phyloP scores from a whole-genome alignment of 176 grass and related monocot species.

The Coix lacrymajobi region DNA sequence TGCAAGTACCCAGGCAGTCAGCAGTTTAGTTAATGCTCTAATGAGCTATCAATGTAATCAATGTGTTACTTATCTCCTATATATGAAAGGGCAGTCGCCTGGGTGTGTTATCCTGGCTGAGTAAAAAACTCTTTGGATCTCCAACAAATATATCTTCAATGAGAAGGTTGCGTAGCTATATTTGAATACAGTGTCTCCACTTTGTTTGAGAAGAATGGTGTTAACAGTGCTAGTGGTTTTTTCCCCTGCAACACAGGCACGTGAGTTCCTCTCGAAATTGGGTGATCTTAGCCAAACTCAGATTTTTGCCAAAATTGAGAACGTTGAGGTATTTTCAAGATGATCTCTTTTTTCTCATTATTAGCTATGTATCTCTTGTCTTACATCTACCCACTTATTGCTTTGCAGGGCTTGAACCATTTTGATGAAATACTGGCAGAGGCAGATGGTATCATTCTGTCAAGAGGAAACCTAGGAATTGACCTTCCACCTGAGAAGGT shows the following conservation, averaged over 20 bases:
- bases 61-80: no score
- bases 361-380: not conserved
- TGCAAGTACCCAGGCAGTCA: no score
- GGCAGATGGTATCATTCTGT: conserved; percentile 97
- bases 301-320: conserved; percentile 99
- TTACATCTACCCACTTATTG: conserved; percentile 11
- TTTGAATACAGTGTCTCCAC: not conserved
- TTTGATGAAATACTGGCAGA: conserved; percentile 95
- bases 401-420: conserved; percentile 84
- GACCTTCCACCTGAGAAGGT: conserved; percentile 99
- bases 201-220: conserved; percentile 3
- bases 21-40: no score
- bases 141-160: not conserved
- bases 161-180: not conserved
- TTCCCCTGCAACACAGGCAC: conserved; percentile 47
- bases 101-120: no score
- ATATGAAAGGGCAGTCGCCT: no score
- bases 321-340: conserved; percentile 68
- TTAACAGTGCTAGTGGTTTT: not conserved
- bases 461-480: conserved; percentile 92
- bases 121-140: no score
- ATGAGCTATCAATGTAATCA: no score
- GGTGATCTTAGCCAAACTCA: conserved; percentile 93
- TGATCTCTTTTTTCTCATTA: not conserved
- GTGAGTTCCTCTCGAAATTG: conserved; percentile 75